Evolutionary conservation across 768 basidiomycete species (phyloP).

Genomic region (Pulveroboletus ravenelii): DNA sequence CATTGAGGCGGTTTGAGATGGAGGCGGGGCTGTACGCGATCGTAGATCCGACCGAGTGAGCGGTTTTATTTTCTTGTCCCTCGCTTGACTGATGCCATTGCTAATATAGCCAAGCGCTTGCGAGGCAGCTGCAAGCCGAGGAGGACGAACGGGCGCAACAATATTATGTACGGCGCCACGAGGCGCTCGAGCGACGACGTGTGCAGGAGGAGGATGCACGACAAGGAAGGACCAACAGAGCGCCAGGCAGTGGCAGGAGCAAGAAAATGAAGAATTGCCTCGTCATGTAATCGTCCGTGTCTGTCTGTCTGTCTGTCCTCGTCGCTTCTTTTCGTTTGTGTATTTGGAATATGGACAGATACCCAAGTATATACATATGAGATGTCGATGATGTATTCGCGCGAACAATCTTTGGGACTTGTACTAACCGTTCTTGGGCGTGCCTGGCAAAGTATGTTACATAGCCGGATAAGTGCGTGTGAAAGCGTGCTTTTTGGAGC

Average conservation of each 20-base stretch:
- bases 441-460: no score
- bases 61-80: slow-evolving; percentile 13
- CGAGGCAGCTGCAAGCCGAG: slow-evolving; percentile 73
- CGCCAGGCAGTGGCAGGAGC: slow-evolving; percentile 25
- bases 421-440: no score
- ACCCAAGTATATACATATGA: not conserved
- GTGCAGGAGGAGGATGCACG: slow-evolving; percentile 20
- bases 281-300: slow-evolving; percentile 25
- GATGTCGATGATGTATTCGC: no score
- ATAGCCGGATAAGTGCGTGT: no score
- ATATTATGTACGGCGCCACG: slow-evolving; percentile 31
- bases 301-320: no score
- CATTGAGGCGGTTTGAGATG: slow-evolving; percentile 47
- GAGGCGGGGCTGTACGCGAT: slow-evolving; percentile 36
- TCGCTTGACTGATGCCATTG: no score
- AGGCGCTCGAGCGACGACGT: slow-evolving; percentile 24
- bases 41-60: slow-evolving; percentile 60
- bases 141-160: slow-evolving; percentile 57
- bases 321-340: not conserved
- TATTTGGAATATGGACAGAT: not conserved
- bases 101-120: slow-evolving; percentile 54
- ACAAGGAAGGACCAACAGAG: slow-evolving; percentile 16
- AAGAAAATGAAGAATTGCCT: slow-evolving; percentile 49
- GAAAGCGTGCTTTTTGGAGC: no score
- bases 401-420: no score